A percentile compares a stretch with the other conserved stretches of the same genome.
Conservation (phyloP, 495 filamentous ascomycete genomes). For the Daldinia bambusicola region DNA sequence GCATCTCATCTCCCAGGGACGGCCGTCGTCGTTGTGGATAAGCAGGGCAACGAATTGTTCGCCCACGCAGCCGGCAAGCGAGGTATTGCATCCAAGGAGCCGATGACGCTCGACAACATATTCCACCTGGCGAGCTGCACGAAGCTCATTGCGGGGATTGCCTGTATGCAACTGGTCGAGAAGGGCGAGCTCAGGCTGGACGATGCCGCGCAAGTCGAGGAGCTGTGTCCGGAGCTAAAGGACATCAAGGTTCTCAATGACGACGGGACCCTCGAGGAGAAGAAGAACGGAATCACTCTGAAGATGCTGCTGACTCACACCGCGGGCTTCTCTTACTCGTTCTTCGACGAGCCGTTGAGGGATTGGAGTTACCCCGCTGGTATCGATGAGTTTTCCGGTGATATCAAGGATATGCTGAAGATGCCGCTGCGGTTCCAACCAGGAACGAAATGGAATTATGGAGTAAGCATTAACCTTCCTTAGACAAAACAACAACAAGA, state of each 20-base stretch:
- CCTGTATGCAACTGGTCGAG: slow-evolving; percentile 71
- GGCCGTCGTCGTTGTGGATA: slow-evolving; percentile 59
- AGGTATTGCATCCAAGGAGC: slow-evolving; percentile 47
- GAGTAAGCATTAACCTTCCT: slow-evolving; percentile 51
- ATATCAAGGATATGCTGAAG: slow-evolving; percentile 52
- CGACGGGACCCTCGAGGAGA: slow-evolving; percentile 60
- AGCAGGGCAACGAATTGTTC: slow-evolving; percentile 61
- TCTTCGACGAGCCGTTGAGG: slow-evolving; percentile 63
- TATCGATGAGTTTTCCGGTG: slow-evolving; percentile 64
- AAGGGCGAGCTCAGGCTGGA: slow-evolving; percentile 64
- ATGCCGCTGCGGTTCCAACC: slow-evolving; percentile 66
- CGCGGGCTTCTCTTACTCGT: slow-evolving; percentile 62
- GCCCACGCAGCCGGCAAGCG: slow-evolving; percentile 58
- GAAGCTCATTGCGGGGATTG: slow-evolving; percentile 64
- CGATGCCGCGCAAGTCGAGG: slow-evolving; percentile 59
- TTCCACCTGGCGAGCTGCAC: slow-evolving; percentile 73
- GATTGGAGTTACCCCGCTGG: slow-evolving; percentile 59
- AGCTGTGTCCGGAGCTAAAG: slow-evolving; percentile 62
- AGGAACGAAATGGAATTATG: slow-evolving; percentile 68
- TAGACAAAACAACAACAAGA: not conserved
- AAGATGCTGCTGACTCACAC: slow-evolving; percentile 72
- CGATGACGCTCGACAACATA: slow-evolving; percentile 62
- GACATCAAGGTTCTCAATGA: slow-evolving; percentile 58
- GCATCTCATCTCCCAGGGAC: slow-evolving; percentile 56
- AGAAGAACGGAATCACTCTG: slow-evolving; percentile 66